Conservation (phyloP, 331 rosid genomes). For the Pyrus hybrid region DNA sequence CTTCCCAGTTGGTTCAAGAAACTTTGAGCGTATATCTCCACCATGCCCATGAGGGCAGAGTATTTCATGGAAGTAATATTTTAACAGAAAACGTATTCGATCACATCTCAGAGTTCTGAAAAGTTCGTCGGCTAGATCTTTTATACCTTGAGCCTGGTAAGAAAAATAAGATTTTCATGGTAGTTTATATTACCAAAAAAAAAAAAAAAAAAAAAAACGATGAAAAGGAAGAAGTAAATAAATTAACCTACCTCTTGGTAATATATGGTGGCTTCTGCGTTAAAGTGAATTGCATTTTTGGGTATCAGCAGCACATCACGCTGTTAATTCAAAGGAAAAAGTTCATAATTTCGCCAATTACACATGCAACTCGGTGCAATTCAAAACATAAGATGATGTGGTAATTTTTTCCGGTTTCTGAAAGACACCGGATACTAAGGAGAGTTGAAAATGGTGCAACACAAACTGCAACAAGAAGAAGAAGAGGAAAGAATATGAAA, state of each 20-base stretch:
- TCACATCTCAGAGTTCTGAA: slow-evolving; percentile 21
- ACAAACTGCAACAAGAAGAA: neutral
- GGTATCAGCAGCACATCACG: slow-evolving; percentile 37
- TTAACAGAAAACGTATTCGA: neutral
- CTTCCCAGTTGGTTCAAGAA: neutral
- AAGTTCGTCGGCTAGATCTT: slow-evolving; percentile 11
- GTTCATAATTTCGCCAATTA: neutral
- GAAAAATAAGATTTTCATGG: neutral
- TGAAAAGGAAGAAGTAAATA: neutral
- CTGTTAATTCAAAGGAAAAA: slow-evolving; percentile 24
- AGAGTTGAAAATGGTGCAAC: neutral
- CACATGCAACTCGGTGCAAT: neutral
- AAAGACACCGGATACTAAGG: neutral
- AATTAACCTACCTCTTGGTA: slow-evolving; percentile 37
- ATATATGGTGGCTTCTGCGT: slow-evolving; percentile 16
- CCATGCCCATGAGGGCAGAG: neutral
- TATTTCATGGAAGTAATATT: neutral
- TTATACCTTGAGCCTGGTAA: slow-evolving; percentile 37
- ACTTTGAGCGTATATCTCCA: neutral
- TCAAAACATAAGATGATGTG: neutral
- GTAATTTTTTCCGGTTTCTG: neutral
- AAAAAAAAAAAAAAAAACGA: no score
- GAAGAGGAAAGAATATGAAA: neutral
- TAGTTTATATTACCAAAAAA: neutral
- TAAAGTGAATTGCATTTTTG: slow-evolving; percentile 33